Evolutionary conservation across 2,329 filamentous ascomycete species (phyloP).

Genomic region (Dothidotthia symphoricarpi): DNA sequence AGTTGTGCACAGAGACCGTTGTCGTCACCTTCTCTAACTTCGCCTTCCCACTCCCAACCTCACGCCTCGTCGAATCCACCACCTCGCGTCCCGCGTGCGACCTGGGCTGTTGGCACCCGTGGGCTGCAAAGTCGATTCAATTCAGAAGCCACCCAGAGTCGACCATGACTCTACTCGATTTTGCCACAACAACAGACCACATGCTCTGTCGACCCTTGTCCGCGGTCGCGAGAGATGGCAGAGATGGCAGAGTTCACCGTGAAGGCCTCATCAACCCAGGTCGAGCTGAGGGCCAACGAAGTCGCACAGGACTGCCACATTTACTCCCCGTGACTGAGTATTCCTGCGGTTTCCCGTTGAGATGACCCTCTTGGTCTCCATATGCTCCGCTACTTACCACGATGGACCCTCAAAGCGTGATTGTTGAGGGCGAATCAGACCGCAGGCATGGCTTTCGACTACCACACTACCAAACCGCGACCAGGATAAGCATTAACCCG

Average conservation of each 20-base stretch:
- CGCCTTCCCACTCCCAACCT: slow-evolving; percentile 3
- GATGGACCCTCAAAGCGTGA: slow-evolving; percentile 20
- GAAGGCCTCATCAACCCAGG: no score
- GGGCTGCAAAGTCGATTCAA: slow-evolving; percentile 21
- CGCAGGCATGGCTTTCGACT: slow-evolving; percentile 21
- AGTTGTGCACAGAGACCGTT: slow-evolving; percentile 7
- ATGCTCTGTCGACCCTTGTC: not conserved
- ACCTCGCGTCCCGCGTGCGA: slow-evolving; percentile 11
- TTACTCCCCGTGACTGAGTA: slow-evolving; percentile 35
- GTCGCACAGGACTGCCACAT: slow-evolving; percentile 25
- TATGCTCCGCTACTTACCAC: slow-evolving; percentile 22
- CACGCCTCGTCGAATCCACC: slow-evolving; percentile 11
- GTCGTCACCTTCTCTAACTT: slow-evolving; percentile 11
- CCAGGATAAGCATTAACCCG: slow-evolving; percentile 25
- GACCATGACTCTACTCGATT: slow-evolving; percentile 10
- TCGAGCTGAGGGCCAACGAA: slow-evolving; percentile 23
- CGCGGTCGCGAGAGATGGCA: not conserved
- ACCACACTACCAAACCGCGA: slow-evolving; percentile 23
- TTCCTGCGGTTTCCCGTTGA: slow-evolving; percentile 27
- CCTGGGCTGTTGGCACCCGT: slow-evolving; percentile 1
- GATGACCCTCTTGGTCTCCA: slow-evolving; percentile 17
- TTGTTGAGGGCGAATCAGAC: slow-evolving; percentile 31
- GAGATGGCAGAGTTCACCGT: no score
- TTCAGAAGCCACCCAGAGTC: slow-evolving; percentile 13
- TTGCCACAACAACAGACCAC: no score